Conservation (phyloP, 1,284 basidiomycete genomes). For the Gomphus bonarii region DNA sequence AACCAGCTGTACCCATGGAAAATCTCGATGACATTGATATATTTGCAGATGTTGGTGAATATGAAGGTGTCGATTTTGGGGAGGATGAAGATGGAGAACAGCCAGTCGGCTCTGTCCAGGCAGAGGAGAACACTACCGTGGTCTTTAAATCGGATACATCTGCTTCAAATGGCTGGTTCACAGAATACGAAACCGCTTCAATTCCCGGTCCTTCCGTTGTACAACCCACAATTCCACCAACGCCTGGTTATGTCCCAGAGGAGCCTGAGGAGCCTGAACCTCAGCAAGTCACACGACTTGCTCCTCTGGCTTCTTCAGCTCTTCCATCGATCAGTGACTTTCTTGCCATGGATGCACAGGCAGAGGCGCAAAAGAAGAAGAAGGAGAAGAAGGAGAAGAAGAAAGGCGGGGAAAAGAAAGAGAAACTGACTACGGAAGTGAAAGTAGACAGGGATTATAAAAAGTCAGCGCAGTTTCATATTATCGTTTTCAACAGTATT, state of each 20-base stretch:
- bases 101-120: slow-evolving; percentile 18
- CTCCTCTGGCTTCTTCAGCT: slow-evolving; percentile 61
- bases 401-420: slow-evolving; percentile 34
- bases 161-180: slow-evolving; percentile 16
- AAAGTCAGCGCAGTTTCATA: slow-evolving; percentile 22
- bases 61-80: slow-evolving; percentile 56
- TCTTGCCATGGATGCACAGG: slow-evolving; percentile 62
- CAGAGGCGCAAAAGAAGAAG: slow-evolving; percentile 51
- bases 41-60: slow-evolving; percentile 80
- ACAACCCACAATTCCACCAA: slow-evolving; percentile 14
- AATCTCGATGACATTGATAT: slow-evolving; percentile 37
- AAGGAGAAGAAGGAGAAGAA: slow-evolving; percentile 65
- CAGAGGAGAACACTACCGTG: slow-evolving; percentile 9
- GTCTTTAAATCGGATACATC: slow-evolving; percentile 18
- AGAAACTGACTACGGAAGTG: slow-evolving; percentile 24
- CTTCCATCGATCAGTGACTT: slow-evolving; percentile 75
- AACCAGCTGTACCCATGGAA: not conserved
- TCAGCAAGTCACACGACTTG: slow-evolving; percentile 40
- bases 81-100: slow-evolving; percentile 41
- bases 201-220: slow-evolving; percentile 11
- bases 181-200: slow-evolving; percentile 13
- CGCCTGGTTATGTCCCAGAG: slow-evolving; percentile 14
- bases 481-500: not conserved
- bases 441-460: slow-evolving; percentile 47
- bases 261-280: slow-evolving; percentile 29